Base-by-base conservation (phyloP, 352 stramenopile species). In the Sclerospora graminicola region DNA sequence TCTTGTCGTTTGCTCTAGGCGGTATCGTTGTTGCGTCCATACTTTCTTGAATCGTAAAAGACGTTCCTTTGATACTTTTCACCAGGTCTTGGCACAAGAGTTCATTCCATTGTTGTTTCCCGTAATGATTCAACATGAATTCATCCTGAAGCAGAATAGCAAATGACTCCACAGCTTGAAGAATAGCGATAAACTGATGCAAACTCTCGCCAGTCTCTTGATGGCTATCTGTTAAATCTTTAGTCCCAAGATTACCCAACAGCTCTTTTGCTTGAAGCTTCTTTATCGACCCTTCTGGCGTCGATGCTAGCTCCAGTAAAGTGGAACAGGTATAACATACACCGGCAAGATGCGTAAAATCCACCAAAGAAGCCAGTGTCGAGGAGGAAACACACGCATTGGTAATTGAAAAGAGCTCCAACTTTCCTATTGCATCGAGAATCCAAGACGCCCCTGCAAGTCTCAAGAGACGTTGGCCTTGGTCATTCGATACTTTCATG, bases 401-500 rank as follows among this genome's bases (percentile, higher is more conserved):
- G 28, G 24, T 11, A 13, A 16, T 45, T 10, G 32, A 45, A 10
- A 7, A 15, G 16, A 35, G 39, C 33, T 16, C 7, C 5, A 70
- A 5, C 13, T 44, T 20, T 16, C 50, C 36, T 30, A 69, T 31
- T 8, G 39, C 11, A n/a, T 49, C 26, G 26, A 79, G 29, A n/a
- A 83, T 57, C 68, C 68, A 81, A 31, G 56, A 58, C 14, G 63
- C 56, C 2, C 70, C 49, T 9, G 57, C 54, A 19, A 84, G 46
- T 51, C 81, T 81, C 39, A 84, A 28, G 28, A 82, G 24, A 2
- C 63, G 60, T 26, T 79, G 68, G 9, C 60, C 52, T 60, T 86
- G 66, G 21, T 60, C 66, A 44, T 82, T 86, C 4, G 74, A 84
- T 3, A 82, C 47, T 44, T 79, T 74, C 42, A 80, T 66, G 19